Percentiles rank a stretch among this genome's conserved stretches.
Evolutionary conservation across 2,329 filamentous ascomycete genomes (phyloP).

Genomic region (Apiospora marii): DNA sequence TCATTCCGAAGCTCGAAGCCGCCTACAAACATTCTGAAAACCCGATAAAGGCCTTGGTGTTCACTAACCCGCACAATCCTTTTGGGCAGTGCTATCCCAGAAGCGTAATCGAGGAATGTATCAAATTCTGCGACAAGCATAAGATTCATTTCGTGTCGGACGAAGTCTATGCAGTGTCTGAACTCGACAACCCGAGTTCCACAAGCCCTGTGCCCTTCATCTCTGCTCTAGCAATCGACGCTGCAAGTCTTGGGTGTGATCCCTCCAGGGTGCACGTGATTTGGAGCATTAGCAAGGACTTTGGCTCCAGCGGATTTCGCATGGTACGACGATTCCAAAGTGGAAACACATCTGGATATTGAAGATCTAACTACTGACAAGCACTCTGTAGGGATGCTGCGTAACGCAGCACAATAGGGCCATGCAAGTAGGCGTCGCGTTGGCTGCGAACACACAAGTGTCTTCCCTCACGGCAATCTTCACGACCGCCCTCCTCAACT

Average conservation of each 20-base stretch:
- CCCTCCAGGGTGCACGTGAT: conserved; percentile 26
- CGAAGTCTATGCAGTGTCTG: conserved; percentile 38
- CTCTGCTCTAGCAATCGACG: conserved; percentile 8
- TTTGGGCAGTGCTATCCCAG: conserved; percentile 38
- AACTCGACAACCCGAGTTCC: background rate
- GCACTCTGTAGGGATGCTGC: conserved; percentile 9
- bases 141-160: conserved; percentile 40
- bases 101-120: conserved; percentile 31
- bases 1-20: no score
- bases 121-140: conserved; percentile 35
- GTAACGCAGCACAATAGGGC: background rate
- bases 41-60: conserved; percentile 33
- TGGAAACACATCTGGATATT: background rate
- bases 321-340: conserved; percentile 50
- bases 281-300: conserved; percentile 30
- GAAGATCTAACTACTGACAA: conserved; percentile 17
- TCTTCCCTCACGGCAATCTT: conserved; percentile 7
- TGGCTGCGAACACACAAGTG: conserved; percentile 8
- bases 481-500: conserved; percentile 3
- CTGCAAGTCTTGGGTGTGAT: conserved; percentile 18
- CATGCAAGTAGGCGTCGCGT: background rate
- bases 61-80: conserved; percentile 39
- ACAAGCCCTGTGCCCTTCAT: background rate
- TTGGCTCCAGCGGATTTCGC: conserved; percentile 28
- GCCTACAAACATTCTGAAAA: background rate